These are phyloP conservation scores for Plasmodium adleri DNA, from an alignment of 169 alveolate species.

Conservation along the genomic window DNA sequence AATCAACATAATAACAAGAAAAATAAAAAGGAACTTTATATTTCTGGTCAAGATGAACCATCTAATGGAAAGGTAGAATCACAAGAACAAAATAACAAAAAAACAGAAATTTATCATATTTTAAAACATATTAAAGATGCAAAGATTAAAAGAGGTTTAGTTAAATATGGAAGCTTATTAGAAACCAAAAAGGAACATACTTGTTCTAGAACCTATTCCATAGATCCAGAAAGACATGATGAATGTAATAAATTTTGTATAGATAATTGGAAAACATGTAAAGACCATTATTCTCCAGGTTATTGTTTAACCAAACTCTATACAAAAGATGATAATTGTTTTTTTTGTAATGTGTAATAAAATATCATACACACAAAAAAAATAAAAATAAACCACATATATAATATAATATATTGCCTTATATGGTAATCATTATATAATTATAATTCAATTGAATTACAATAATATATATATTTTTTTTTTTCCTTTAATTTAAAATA, in stretches of 20 bases:
- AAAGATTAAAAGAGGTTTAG: not conserved
- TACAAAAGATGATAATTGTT: constrained; percentile 6
- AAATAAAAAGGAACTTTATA: not conserved
- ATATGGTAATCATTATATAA: too few relatives aligned
- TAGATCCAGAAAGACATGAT: not conserved
- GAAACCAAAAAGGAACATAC: constrained; percentile 19
- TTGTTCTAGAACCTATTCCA: constrained; percentile 32
- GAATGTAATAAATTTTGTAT: constrained; percentile 32
- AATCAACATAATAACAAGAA: not conserved
- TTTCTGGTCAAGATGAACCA: not conserved
- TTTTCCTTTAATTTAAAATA: too few relatives aligned
- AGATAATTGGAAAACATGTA: constrained; percentile 20
- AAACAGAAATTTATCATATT: constrained; percentile 9
- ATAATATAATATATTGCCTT: too few relatives aligned
- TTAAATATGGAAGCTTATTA: constrained; percentile 7
- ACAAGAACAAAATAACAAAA: constrained; percentile 2
- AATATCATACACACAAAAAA: not conserved
- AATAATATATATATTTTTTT: too few relatives aligned
- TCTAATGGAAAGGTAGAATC: not conserved
- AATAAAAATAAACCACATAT: not conserved
- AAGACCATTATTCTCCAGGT: constrained; percentile 42
- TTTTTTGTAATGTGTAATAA: constrained; percentile 32
- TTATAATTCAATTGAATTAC: too few relatives aligned
- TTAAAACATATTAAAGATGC: constrained; percentile 42
- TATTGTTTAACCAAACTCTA: constrained; percentile 36